These are phyloP conservation scores for Trametes gibbosa DNA, from an alignment of 768 basidiomycete species.

Conservation along the genomic window DNA sequence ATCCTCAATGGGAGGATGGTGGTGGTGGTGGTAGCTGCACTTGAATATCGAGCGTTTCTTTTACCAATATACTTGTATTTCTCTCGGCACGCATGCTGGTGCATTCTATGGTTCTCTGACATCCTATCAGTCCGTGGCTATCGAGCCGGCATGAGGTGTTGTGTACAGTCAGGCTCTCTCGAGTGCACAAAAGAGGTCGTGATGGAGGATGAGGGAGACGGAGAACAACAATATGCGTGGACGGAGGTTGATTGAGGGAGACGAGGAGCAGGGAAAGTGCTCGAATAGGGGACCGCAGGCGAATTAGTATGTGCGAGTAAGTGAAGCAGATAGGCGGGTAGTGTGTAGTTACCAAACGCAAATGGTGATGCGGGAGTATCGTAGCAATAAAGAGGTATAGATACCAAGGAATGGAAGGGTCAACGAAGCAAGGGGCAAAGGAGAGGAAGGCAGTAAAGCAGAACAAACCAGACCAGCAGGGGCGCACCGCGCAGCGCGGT, in stretches of 20 bases:
- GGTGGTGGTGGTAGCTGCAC: not conserved
- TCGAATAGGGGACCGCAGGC: not conserved
- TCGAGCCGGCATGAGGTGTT: not conserved
- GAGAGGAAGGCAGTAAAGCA: not conserved
- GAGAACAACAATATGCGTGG: conserved; percentile 1
- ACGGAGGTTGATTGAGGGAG: not conserved
- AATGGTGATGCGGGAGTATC: conserved; percentile 5
- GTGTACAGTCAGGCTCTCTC: conserved; percentile 3
- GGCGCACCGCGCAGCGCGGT: not conserved
- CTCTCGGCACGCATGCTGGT: not conserved
- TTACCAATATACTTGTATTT: conserved; percentile 5
- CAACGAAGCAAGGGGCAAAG: not conserved
- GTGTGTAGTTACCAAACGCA: conserved; percentile 2
- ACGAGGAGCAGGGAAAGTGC: not conserved
- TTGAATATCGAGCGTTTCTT: not conserved
- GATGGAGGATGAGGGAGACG: not conserved
- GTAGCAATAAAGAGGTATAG: conserved; percentile 24
- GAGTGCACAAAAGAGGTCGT: not conserved
- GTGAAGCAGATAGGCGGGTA: not conserved
- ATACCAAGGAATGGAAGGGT: conserved; percentile 19
- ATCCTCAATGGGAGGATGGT: no score
- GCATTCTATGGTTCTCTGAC: not conserved
- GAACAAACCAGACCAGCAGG: not conserved
- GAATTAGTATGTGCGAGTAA: conserved; percentile 7
- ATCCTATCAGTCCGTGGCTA: not conserved